Evolutionary conservation across 208 protist genomes (phyloP), one percentile per base, ranked within the genome.

Genomic region (Crithidia sp.): DNA sequence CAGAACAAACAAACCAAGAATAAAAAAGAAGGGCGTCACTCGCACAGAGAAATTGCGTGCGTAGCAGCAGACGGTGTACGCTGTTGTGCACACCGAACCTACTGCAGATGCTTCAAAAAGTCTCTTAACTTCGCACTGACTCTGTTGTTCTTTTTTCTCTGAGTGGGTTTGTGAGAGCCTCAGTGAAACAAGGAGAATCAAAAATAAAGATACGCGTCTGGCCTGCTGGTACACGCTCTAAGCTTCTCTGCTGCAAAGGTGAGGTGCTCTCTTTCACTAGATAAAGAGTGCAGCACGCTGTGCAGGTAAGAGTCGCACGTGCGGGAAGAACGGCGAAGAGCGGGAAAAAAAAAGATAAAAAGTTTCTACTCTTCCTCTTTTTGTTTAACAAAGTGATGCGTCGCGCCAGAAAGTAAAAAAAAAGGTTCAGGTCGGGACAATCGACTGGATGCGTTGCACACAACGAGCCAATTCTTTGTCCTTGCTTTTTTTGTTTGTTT

Each of bases 201-300:
- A 68, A 41, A 49, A 47, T 2, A 37, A 67, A 50, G 7, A 49
- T 28, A 6, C 36, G 10, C 37, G 47, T 45, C 50, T 17, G 16
- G 7, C 16, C 14, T 17, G 16, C 14, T 17, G 7, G 16, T 14
- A 55, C 50, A 17, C 50, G 50, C 14, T 55, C 16, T 7, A 12
- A 19, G 50, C 8, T 12, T 19, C n/a, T 55, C 8, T 55, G 9
- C 45, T 49, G 7, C 12, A 13, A 49, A 36, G 4, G 63, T 59
- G 55, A 53, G 62, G 45, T 72, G 53, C 60, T 53, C 17, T 64
- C 56, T 64, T 61, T 72, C 16, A 16, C 45, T 61, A 57, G 55
- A 57, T 61, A 64, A 62, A 64, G 45, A 72, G 54, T 53, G 40
- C 58, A 75, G 53, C 44, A 63, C 59, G 5, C 39, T 71, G 37